Conservation (phyloP, 768 basidiomycete genomes). For the Cantharellus cinnabarinus region DNA sequence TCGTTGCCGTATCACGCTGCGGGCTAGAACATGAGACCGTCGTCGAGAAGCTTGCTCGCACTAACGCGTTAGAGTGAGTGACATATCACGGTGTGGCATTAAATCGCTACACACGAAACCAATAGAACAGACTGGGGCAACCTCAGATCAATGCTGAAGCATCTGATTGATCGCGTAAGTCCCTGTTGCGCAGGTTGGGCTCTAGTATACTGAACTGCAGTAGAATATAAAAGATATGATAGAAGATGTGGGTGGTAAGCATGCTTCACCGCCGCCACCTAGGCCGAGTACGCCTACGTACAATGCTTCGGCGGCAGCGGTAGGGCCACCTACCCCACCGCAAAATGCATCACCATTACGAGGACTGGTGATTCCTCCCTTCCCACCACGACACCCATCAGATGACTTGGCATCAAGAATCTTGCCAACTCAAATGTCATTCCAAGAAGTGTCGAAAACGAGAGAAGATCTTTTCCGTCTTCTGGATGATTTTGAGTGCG, state of each 20-base stretch:
- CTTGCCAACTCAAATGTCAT: constrained; percentile 39
- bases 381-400: constrained; percentile 36
- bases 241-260: neutral
- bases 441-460: constrained; percentile 36
- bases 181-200: neutral
- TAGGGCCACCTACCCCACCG: constrained; percentile 13
- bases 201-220: neutral
- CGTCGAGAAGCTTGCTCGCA: neutral
- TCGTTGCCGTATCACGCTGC: neutral
- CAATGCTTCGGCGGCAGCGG: neutral
- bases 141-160: neutral
- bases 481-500: constrained; percentile 56
- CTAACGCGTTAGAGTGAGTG: neutral
- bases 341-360: constrained; percentile 21
- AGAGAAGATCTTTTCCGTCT: constrained; percentile 38
- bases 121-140: neutral
- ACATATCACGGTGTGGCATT: neutral
- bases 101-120: neutral
- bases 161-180: neutral
- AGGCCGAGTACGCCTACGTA: neutral
- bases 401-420: constrained; percentile 27
- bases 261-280: neutral
- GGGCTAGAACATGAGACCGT: neutral
- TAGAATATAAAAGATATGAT: neutral
- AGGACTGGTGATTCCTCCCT: constrained; percentile 52